These are phyloP conservation scores for Penicillium sp. DNA, from an alignment of 2,329 filamentous ascomycete genomes.

Conservation along the genomic window DNA sequence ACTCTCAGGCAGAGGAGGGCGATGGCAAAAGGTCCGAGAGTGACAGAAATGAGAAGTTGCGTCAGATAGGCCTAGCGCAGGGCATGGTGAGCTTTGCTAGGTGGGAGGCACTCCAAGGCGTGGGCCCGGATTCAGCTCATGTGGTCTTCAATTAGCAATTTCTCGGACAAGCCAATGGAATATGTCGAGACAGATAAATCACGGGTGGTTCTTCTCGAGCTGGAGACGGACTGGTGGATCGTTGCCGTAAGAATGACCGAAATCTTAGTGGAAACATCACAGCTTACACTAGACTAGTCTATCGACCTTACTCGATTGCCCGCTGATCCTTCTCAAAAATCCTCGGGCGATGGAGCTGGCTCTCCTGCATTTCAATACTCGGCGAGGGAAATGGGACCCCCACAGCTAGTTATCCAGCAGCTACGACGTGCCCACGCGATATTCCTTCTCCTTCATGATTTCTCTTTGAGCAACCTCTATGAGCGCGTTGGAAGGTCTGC, in stretches of 20 bases:
- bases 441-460: slow-evolving; percentile 84
- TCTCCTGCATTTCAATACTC: slow-evolving; percentile 71
- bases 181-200: slow-evolving; percentile 88
- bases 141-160: slow-evolving; percentile 56
- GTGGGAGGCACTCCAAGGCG: slow-evolving; percentile 41
- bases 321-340: slow-evolving; percentile 47
- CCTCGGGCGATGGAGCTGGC: slow-evolving; percentile 36
- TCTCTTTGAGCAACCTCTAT: slow-evolving; percentile 69
- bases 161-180: slow-evolving; percentile 76
- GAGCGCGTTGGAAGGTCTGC: slow-evolving; percentile 61
- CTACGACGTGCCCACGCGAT: slow-evolving; percentile 76
- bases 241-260: slow-evolving; percentile 64
- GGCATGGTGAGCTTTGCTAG: slow-evolving; percentile 91
- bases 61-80: slow-evolving; percentile 93
- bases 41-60: slow-evolving; percentile 78
- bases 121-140: slow-evolving; percentile 14
- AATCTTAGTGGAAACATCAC: background rate
- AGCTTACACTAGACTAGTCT: slow-evolving; percentile 51
- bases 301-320: slow-evolving; percentile 78
- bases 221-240: slow-evolving; percentile 94
- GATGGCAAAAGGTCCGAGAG: slow-evolving; percentile 48
- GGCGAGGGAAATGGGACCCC: slow-evolving; percentile 81
- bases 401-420: slow-evolving; percentile 73
- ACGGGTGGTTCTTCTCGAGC: slow-evolving; percentile 77
- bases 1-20: slow-evolving; percentile 17